Percentiles rank a stretch among this genome's conserved stretches.
These are phyloP conservation scores for Abelmoschus esculentus DNA, from an alignment of 345 rosid genomes.

Conservation along the genomic window DNA sequence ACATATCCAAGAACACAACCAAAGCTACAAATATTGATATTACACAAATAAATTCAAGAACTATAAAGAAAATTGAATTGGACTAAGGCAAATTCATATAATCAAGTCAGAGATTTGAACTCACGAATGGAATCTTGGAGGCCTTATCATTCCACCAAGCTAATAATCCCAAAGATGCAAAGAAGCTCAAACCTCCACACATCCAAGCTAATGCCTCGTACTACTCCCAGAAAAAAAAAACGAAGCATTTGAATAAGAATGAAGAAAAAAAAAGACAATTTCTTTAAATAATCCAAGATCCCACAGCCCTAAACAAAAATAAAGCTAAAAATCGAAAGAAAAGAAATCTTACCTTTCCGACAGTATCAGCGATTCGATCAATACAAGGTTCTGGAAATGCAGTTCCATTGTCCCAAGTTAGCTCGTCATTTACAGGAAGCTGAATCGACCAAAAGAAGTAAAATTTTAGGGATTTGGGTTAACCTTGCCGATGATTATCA, in stretches of 20 bases:
- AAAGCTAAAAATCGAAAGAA: not conserved
- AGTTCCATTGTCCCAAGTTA: slow-evolving; percentile 93
- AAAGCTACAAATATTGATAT: not conserved
- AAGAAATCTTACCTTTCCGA: slow-evolving; percentile 58
- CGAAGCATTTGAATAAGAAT: not conserved
- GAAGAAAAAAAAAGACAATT: not conserved
- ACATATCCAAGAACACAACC: not conserved
- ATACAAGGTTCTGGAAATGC: slow-evolving; percentile 86
- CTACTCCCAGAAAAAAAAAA: slow-evolving; percentile 24
- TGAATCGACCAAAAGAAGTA: slow-evolving; percentile 11
- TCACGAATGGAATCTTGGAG: slow-evolving; percentile 73
- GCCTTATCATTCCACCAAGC: slow-evolving; percentile 92
- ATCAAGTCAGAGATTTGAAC: slow-evolving; percentile 12
- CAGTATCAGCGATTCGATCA: slow-evolving; percentile 95
- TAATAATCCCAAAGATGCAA: slow-evolving; percentile 56
- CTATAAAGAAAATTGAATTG: not conserved
- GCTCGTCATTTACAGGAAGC: slow-evolving; percentile 84
- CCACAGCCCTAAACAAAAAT: not conserved
- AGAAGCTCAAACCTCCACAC: slow-evolving; percentile 87
- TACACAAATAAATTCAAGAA: not conserved
- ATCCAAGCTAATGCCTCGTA: slow-evolving; percentile 96
- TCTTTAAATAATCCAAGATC: not conserved
- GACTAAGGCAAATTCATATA: not conserved
- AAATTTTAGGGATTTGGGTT: slow-evolving; percentile 5
- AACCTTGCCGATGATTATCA: not conserved